Percentiles rank a stretch among this genome's conserved stretches.
Evolutionary conservation across 768 basidiomycete genomes (phyloP).

Genomic region (Rhizopogon sp.): DNA sequence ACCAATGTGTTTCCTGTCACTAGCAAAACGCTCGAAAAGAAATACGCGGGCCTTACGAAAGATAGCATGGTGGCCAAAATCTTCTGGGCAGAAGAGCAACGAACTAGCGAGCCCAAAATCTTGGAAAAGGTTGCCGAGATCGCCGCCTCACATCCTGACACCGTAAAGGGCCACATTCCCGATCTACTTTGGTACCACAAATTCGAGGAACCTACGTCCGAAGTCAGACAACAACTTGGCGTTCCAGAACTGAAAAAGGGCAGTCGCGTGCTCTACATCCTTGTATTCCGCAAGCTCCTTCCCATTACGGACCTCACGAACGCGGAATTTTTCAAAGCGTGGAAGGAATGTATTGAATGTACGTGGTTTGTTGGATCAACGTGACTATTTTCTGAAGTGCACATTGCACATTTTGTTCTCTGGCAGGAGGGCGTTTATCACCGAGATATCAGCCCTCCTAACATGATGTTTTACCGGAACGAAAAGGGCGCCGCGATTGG

Average conservation of each 20-base stretch:
- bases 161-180: background rate
- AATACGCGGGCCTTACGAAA: background rate
- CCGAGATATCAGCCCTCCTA: constrained; percentile 1
- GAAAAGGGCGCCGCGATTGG: background rate
- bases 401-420: too few relatives aligned
- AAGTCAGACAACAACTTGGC: background rate
- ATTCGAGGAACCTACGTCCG: background rate
- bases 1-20: background rate
- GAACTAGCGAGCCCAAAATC: background rate
- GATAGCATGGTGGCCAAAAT: background rate
- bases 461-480: constrained; percentile 9
- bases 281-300: background rate
- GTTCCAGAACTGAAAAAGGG: background rate
- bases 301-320: background rate
- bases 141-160: background rate
- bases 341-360: background rate
- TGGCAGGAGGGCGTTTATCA: background rate
- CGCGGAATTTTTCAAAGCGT: background rate
- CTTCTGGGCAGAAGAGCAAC: background rate
- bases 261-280: background rate
- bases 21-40: background rate
- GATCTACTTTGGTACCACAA: background rate
- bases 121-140: background rate
- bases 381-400: background rate
- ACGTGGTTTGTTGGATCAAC: background rate